Percentiles rank a stretch among this genome's conserved stretches.
These are phyloP conservation scores for Cryptosporidium muris DNA, from an alignment of 169 alveolate genomes.

Conservation along the genomic window DNA sequence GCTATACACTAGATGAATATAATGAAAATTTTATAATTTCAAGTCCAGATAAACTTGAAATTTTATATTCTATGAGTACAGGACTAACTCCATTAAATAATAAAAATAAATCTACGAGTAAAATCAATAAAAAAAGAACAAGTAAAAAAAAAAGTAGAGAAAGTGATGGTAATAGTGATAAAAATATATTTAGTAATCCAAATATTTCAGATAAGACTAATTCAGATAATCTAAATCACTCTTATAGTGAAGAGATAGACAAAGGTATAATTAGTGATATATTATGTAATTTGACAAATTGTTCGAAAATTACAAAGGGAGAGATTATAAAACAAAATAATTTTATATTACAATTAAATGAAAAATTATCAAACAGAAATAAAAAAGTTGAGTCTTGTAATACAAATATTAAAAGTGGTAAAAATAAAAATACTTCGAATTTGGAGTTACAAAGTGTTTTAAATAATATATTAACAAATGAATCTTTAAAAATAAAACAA, in stretches of 20 bases:
- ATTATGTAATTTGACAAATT: no score
- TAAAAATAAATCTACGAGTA: background rate
- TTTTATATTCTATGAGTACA: slow-evolving; percentile 8
- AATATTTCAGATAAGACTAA: no score
- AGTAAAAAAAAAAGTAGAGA: background rate
- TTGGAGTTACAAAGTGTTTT: slow-evolving; percentile 8
- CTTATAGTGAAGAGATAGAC: no score
- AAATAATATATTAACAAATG: slow-evolving; percentile 15
- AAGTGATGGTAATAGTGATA: no score
- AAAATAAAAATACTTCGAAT: background rate
- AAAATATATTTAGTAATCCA: no score
- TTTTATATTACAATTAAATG: slow-evolving; percentile 38
- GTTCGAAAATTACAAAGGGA: no score
- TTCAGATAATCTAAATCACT: no score
- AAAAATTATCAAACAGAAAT: background rate
- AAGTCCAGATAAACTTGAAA: slow-evolving; percentile 23
- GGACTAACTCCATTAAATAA: slow-evolving; percentile 49
- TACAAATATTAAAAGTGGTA: background rate
- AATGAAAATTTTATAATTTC: background rate
- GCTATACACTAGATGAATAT: no score
- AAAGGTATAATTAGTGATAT: no score
- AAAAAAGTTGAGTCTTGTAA: background rate
- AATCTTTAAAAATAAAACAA: background rate
- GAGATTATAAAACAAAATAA: slow-evolving; percentile 30
- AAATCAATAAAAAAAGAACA: slow-evolving; percentile 29